A percentile compares a stretch with the other conserved stretches of the same genome.
These are phyloP conservation scores for Hymenoscyphus fructigenus DNA, from an alignment of 2,329 filamentous ascomycete genomes.

Conservation along the genomic window DNA sequence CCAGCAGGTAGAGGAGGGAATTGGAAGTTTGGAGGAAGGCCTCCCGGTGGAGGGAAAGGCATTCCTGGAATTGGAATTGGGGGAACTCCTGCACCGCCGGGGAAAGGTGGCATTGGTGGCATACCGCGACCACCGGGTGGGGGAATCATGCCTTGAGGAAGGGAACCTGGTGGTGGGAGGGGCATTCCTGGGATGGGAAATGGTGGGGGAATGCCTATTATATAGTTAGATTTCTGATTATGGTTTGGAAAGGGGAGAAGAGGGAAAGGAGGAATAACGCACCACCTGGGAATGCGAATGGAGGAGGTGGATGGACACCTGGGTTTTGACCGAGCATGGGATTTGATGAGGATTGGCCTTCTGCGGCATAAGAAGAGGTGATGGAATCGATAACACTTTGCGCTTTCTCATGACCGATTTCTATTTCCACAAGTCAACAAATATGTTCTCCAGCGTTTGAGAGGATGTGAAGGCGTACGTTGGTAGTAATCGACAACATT, in stretches of 20 bases:
- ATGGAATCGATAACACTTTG: conserved; percentile 98
- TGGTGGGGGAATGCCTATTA: conserved; percentile 48
- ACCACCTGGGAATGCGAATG: conserved; percentile 64
- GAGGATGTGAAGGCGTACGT: conserved; percentile 51
- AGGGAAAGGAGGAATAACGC: conserved; percentile 36
- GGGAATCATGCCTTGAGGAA: conserved; percentile 35
- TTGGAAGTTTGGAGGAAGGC: conserved; percentile 53
- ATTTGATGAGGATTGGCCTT: conserved; percentile 84
- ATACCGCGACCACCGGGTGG: conserved; percentile 31
- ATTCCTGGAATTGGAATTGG: conserved; percentile 38
- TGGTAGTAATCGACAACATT: conserved; percentile 99
- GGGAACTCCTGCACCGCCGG: conserved; percentile 21
- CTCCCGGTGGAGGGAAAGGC: conserved; percentile 46
- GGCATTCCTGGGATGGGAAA: conserved; percentile 53
- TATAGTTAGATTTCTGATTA: neutral
- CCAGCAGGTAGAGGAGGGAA: conserved; percentile 42
- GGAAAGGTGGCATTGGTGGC: conserved; percentile 30
- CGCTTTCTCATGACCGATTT: conserved; percentile 98
- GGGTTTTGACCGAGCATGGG: conserved; percentile 74
- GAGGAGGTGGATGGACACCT: conserved; percentile 49
- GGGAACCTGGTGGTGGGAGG: conserved; percentile 14
- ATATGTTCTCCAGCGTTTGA: neutral
- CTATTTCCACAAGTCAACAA: conserved; percentile 44
- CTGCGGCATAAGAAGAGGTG: conserved; percentile 90
- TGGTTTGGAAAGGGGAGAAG: conserved; percentile 25